A percentile compares a stretch with the other conserved stretches of the same genome.
These are phyloP conservation scores for Calonectria pseudoreteaudii DNA, from an alignment of 2,329 filamentous ascomycete genomes.

Conservation along the genomic window DNA sequence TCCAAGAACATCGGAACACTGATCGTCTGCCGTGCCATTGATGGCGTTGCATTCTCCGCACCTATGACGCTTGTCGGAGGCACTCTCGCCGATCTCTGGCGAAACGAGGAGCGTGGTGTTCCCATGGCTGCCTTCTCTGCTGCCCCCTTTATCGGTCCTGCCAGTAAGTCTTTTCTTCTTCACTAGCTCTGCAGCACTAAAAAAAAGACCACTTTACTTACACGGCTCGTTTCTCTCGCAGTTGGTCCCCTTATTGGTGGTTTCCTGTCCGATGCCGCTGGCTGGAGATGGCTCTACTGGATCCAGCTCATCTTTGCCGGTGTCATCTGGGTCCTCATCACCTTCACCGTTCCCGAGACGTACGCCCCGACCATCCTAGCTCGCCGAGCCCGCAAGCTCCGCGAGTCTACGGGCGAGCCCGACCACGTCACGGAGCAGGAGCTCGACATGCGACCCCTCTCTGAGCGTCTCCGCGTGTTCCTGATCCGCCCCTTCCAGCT, in stretches of 20 bases:
- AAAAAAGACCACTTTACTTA: constrained; percentile 16
- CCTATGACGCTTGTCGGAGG: constrained; percentile 90
- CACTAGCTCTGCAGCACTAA: rapidly evolving
- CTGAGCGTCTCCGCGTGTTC: constrained; percentile 78
- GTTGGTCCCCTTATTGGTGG: constrained; percentile 82
- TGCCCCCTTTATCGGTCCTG: constrained; percentile 85
- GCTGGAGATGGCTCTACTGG: constrained; percentile 91
- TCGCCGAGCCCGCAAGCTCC: constrained; percentile 76
- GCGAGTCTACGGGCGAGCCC: constrained; percentile 74
- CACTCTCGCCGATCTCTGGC: constrained; percentile 87
- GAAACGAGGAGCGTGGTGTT: constrained; percentile 83
- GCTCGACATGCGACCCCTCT: constrained; percentile 76
- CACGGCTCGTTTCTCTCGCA: constrained; percentile 26
- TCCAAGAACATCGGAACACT: constrained; percentile 81
- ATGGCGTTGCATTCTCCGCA: constrained; percentile 86
- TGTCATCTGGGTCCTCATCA: constrained; percentile 79
- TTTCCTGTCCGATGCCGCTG: constrained; percentile 75
- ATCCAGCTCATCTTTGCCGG: constrained; percentile 83
- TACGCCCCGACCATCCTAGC: constrained; percentile 85
- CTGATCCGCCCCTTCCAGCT: constrained; percentile 87
- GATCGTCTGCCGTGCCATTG: constrained; percentile 80
- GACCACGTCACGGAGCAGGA: constrained; percentile 84
- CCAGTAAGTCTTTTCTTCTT: constrained; percentile 56
- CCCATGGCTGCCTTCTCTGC: constrained; percentile 90
- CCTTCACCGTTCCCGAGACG: constrained; percentile 91